Conservation (phyloP, 345 rosid genomes). For the Erysimum cheiranthoides region DNA sequence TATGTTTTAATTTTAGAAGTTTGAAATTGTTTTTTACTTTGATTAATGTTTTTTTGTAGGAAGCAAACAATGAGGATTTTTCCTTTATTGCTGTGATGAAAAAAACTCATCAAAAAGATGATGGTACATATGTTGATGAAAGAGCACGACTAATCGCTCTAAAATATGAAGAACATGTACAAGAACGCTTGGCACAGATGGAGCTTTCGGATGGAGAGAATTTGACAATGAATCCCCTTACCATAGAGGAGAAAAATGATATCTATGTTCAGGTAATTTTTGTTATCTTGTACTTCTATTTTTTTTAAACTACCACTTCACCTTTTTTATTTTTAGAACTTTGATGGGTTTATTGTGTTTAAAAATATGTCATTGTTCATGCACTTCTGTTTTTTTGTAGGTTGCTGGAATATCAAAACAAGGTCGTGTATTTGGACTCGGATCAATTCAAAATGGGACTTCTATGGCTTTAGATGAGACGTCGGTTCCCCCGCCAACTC, state of each 20-base stretch:
- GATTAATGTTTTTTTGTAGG: background rate
- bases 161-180: background rate
- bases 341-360: background rate
- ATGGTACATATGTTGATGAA: conserved; percentile 6
- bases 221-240: background rate
- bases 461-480: background rate
- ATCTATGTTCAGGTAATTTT: background rate
- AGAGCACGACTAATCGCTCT: background rate
- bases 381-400: background rate
- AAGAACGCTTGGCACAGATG: conserved; percentile 1
- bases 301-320: background rate
- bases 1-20: background rate
- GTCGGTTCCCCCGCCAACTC: background rate
- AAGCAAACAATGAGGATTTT: background rate
- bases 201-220: background rate
- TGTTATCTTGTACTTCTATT: background rate
- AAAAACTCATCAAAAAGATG: background rate
- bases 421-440: conserved; percentile 25
- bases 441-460: background rate
- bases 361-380: background rate
- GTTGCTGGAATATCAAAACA: conserved; percentile 14
- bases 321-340: background rate
- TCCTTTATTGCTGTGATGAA: conserved; percentile 6
- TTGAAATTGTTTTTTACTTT: background rate
- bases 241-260: background rate